phyloP scores from a whole-genome alignment of 2,329 filamentous ascomycete genomes.

The Penicillium occitanis region DNA sequence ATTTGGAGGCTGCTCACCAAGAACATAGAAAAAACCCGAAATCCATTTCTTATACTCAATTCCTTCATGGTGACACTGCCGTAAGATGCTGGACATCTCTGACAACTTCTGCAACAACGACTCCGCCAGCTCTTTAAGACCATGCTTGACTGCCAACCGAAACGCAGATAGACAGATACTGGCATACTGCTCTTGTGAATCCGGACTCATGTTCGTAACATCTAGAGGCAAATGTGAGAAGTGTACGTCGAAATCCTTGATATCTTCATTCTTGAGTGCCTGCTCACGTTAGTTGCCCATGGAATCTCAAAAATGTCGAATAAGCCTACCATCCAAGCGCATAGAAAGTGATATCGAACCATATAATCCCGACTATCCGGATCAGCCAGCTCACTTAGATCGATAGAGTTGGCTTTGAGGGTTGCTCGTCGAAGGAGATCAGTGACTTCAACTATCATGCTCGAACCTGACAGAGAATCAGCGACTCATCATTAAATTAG shows the following conservation, averaged over 20 bases:
- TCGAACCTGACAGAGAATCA: conserved; percentile 57
- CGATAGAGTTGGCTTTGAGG: conserved; percentile 44
- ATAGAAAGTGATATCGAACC: conserved; percentile 64
- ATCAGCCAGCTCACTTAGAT: conserved; percentile 10
- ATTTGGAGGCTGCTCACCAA: conserved; percentile 42
- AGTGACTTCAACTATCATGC: conserved; percentile 62
- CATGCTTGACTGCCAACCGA: conserved; percentile 54
- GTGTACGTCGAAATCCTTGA: conserved; percentile 77
- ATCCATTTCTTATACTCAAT: not conserved
- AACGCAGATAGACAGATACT: conserved; percentile 74
- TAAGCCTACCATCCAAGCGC: conserved; percentile 62
- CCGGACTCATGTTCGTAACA: conserved; percentile 45
- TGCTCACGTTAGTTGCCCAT: not conserved
- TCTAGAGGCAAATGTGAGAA: conserved; percentile 59
- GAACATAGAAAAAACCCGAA: conserved; percentile 64
- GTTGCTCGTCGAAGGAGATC: conserved; percentile 41
- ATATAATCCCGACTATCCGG: conserved; percentile 25
- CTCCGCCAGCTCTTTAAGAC: conserved; percentile 56
- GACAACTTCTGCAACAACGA: conserved; percentile 74
- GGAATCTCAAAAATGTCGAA: not conserved
- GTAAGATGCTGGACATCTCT: conserved; percentile 52
- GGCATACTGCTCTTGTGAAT: conserved; percentile 60
- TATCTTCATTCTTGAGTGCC: conserved; percentile 45
- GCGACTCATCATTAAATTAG: conserved; percentile 41
- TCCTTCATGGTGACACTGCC: conserved; percentile 33